Conservation (phyloP, 2,329 filamentous ascomycete genomes). For the Ophiobolus disseminans region DNA sequence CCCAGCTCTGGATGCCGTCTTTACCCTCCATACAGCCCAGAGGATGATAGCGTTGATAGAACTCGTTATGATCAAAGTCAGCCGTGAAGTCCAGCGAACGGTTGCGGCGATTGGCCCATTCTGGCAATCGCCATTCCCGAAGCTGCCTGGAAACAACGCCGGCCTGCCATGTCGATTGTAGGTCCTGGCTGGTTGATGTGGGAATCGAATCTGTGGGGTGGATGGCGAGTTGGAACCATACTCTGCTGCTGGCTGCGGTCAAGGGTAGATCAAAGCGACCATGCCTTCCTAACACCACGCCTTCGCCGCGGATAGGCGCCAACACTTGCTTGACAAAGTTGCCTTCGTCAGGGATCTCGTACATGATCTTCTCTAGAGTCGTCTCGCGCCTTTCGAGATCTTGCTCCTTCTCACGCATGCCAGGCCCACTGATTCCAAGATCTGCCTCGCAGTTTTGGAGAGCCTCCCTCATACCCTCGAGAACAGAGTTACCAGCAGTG, state of each 20-base stretch:
- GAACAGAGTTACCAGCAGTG: constrained; percentile 77
- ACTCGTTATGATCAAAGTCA: constrained; percentile 94
- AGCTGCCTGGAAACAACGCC: constrained; percentile 91
- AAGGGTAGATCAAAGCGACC: constrained; percentile 80
- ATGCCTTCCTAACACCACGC: constrained; percentile 78
- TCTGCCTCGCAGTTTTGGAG: constrained; percentile 79
- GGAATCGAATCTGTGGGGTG: constrained; percentile 91
- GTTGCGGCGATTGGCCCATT: constrained; percentile 95
- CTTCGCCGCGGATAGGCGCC: constrained; percentile 77
- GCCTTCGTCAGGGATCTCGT: constrained; percentile 81
- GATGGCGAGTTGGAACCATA: constrained; percentile 92
- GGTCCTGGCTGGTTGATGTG: constrained; percentile 73
- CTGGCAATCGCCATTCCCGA: constrained; percentile 88
- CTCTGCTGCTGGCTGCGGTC: constrained; percentile 80
- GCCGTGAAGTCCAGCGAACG: constrained; percentile 93
- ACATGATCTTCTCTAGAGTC: constrained; percentile 83
- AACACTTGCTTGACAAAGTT: constrained; percentile 83
- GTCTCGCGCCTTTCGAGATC: constrained; percentile 82
- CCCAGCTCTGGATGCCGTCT: constrained; percentile 93
- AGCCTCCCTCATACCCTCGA: constrained; percentile 86
- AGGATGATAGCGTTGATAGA: constrained; percentile 78
- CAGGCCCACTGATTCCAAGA: constrained; percentile 73
- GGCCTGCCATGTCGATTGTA: constrained; percentile 89
- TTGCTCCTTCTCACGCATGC: constrained; percentile 75
- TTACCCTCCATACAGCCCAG: constrained; percentile 89